phyloP scores from a whole-genome alignment of 176 grass and related monocot genomes.

The Oryza rufipogon region DNA sequence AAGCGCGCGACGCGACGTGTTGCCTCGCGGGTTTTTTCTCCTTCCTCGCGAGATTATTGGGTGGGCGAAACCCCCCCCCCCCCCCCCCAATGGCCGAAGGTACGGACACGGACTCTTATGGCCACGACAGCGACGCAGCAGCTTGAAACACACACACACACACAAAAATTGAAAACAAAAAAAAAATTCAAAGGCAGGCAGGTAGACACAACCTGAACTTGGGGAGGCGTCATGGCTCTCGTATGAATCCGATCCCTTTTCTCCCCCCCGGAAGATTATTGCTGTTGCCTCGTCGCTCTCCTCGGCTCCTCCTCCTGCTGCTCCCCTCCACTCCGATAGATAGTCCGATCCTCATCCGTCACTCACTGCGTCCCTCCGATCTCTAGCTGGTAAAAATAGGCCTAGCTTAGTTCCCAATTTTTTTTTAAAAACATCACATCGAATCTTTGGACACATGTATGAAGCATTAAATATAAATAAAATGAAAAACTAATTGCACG shows the following conservation, averaged over 20 bases:
- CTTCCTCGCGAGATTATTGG: not conserved
- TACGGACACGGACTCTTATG: not conserved
- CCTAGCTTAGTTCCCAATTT: too few relatives aligned
- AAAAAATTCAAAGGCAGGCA: not conserved
- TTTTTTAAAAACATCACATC: too few relatives aligned
- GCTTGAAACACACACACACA: not conserved
- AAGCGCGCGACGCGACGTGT: too few relatives aligned
- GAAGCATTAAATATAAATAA: too few relatives aligned
- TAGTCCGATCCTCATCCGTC: not conserved
- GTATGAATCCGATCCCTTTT: conserved; percentile 32
- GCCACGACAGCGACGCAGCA: conserved; percentile 20
- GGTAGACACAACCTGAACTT: not conserved
- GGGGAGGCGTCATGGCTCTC: too few relatives aligned
- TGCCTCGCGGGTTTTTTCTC: too few relatives aligned
- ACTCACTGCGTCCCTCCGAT: not conserved
- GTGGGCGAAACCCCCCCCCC: not conserved
- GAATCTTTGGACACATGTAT: too few relatives aligned
- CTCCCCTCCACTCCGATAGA: too few relatives aligned
- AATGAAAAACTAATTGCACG: too few relatives aligned
- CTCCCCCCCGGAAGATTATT: not conserved
- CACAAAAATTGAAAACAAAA: not conserved
- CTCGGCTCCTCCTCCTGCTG: too few relatives aligned
- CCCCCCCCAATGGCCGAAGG: too few relatives aligned
- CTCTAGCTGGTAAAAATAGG: not conserved
- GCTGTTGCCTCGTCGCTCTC: conserved; percentile 39